Percentiles rank a stretch among this genome's conserved stretches.
These are phyloP conservation scores for Nannizziopsis arthrosporioides DNA, from an alignment of 2,329 filamentous ascomycete genomes.

Conservation along the genomic window DNA sequence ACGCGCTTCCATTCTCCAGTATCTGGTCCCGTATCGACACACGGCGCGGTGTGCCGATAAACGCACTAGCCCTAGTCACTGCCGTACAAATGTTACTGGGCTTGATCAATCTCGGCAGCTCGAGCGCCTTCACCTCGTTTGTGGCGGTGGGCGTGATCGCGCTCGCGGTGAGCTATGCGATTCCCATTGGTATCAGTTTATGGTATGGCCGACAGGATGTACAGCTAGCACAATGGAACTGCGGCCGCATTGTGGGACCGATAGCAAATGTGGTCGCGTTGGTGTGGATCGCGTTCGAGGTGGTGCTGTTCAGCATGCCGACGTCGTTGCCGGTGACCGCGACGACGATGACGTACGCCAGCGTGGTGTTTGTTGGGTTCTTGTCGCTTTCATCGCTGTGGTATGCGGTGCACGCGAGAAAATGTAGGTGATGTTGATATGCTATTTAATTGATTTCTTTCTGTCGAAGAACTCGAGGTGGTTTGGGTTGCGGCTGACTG, in stretches of 20 bases:
- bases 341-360: constrained; percentile 47
- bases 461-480: too few relatives aligned
- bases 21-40: constrained; percentile 30
- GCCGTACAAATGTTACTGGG: constrained; percentile 40
- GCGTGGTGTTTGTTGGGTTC: constrained; percentile 47
- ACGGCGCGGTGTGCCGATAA: constrained; percentile 31
- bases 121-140: constrained; percentile 40
- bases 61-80: constrained; percentile 34
- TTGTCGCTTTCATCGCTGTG: constrained; percentile 40
- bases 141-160: constrained; percentile 47
- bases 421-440: constrained; percentile 11
- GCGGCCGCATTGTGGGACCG: constrained; percentile 34
- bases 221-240: constrained; percentile 39
- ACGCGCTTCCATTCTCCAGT: constrained; percentile 33
- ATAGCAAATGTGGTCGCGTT: constrained; percentile 29
- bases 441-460: neutral
- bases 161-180: constrained; percentile 45
- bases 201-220: constrained; percentile 39
- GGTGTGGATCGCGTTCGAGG: constrained; percentile 42
- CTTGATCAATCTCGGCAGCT: constrained; percentile 40
- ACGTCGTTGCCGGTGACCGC: constrained; percentile 43
- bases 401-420: constrained; percentile 34
- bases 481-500: neutral
- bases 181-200: constrained; percentile 37
- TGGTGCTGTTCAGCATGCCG: constrained; percentile 45